phyloP scores from a whole-genome alignment of 169 alveolate species.

The Toxoplasma gondii region DNA sequence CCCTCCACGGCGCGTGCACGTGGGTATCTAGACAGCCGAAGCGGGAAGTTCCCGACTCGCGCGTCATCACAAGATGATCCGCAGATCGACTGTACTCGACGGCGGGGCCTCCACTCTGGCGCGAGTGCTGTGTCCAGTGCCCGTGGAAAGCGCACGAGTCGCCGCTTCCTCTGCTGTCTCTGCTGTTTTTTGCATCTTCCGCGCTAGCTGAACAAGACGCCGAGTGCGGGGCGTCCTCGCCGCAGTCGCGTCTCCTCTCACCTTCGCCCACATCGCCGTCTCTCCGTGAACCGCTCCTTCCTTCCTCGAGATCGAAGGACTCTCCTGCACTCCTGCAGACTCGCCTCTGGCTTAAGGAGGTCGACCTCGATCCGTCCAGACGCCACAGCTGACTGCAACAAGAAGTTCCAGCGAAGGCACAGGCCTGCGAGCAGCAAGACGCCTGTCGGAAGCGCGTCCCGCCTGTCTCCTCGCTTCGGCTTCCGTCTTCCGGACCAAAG shows the following conservation, averaged over 20 bases:
- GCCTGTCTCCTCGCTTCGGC: neutral
- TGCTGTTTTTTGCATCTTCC: neutral
- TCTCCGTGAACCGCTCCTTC: no score
- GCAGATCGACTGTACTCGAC: constrained; percentile 17
- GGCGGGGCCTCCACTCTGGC: neutral
- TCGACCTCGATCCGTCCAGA: no score
- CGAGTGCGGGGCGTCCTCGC: no score
- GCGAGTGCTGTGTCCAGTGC: neutral
- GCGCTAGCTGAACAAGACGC: neutral
- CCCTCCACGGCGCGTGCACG: neutral
- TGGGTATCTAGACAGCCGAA: neutral
- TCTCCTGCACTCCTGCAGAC: no score
- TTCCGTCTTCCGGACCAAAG: neutral
- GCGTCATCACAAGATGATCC: neutral
- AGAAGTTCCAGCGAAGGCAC: no score
- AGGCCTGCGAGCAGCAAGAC: no score
- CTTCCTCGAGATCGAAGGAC: no score
- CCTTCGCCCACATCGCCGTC: no score
- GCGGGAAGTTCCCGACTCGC: neutral
- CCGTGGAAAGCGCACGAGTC: neutral
- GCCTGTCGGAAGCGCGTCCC: neutral
- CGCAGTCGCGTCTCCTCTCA: no score
- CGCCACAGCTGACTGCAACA: no score
- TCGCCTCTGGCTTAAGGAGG: no score
- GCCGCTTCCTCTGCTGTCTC: neutral